phyloP scores from a whole-genome alignment of 2,329 filamentous ascomycete species.

The Dendryphion nanum region DNA sequence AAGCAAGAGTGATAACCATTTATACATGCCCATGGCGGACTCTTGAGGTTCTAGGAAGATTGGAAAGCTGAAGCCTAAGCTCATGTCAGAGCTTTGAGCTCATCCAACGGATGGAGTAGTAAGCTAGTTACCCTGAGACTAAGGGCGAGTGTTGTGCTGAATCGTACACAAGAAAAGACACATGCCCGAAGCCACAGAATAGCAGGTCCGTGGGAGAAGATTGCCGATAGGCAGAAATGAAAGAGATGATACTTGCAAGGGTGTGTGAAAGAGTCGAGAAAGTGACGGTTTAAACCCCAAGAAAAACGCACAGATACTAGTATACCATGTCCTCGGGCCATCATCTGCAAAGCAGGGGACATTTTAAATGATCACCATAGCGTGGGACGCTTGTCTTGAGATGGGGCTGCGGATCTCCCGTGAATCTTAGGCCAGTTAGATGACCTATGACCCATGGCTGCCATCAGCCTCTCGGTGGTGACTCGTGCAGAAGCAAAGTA shows the following conservation, averaged over 20 bases:
- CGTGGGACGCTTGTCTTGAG: no score
- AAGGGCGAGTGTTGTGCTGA: slow-evolving; percentile 4
- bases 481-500: slow-evolving; percentile 16
- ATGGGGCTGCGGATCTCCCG: no score
- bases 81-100: no score
- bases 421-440: no score
- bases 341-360: no score
- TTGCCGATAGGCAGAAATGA: slow-evolving; percentile 3
- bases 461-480: slow-evolving; percentile 9
- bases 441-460: slow-evolving; percentile 9
- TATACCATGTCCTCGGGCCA: no score
- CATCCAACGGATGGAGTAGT: slow-evolving; percentile 6
- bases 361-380: no score
- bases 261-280: no score
- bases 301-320: no score
- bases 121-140: slow-evolving; percentile 2
- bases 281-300: no score
- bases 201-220: slow-evolving; percentile 1
- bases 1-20: slow-evolving; percentile 2
- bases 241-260: no score
- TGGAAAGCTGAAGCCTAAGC: slow-evolving; percentile 3
- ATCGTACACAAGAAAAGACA: slow-evolving; percentile 9
- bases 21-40: slow-evolving; percentile 14
- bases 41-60: background rate
- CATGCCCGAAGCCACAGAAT: slow-evolving; percentile 14